Evolutionary conservation across 192 early-diverging fungal species (phyloP).

Genomic region (Obelidium mucronatum): DNA sequence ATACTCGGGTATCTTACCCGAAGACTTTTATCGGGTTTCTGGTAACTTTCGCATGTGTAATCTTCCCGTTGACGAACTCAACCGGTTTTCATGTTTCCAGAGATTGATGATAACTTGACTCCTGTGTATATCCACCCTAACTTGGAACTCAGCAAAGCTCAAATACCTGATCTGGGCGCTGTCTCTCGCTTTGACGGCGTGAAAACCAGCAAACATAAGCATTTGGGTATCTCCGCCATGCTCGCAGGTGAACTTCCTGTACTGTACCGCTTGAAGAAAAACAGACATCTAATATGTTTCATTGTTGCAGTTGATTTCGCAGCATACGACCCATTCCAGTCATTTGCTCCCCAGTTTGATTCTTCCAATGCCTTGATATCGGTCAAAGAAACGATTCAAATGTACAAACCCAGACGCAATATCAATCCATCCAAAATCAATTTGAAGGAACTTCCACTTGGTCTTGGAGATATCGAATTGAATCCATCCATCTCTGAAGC

Average conservation of each 20-base stretch:
- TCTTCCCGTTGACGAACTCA: too few species aligned
- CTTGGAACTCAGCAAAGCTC: background rate
- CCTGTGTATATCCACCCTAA: conserved; percentile 12
- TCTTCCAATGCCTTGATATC: conserved; percentile 9
- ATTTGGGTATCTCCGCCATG: background rate
- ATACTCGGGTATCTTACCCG: conserved; percentile 12
- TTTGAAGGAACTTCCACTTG: background rate
- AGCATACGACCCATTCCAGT: conserved; percentile 7
- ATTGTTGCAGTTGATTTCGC: background rate
- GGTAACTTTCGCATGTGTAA: too few species aligned
- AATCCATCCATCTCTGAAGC: background rate
- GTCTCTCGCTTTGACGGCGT: background rate
- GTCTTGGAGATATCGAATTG: background rate
- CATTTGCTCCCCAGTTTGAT: conserved; percentile 17
- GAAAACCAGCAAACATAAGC: background rate
- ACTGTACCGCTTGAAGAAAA: background rate
- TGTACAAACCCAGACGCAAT: background rate
- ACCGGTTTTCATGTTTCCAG: background rate
- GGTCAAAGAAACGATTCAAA: conserved; percentile 25
- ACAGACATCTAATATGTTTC: background rate
- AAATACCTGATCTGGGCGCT: conserved; percentile 13
- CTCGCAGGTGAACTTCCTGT: background rate
- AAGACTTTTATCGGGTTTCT: conserved; percentile 25
- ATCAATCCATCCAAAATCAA: background rate
- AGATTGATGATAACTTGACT: conserved; percentile 18